A percentile compares a stretch with the other conserved stretches of the same genome.
Evolutionary conservation across 345 rosid genomes (phyloP).

Genomic region (Psidium guajava): DNA sequence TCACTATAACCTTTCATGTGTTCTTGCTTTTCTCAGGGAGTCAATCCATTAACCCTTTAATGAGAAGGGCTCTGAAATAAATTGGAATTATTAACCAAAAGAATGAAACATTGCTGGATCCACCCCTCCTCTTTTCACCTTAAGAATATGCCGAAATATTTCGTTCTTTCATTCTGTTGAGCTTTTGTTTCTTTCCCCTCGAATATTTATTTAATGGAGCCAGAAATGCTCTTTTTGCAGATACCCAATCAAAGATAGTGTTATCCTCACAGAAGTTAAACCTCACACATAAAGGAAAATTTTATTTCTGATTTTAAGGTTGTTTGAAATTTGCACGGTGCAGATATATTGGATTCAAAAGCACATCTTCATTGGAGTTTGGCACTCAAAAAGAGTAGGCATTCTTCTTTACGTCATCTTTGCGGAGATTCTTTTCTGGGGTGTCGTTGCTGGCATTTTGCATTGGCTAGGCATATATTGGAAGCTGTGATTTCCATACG

Average conservation of each 20-base stretch:
- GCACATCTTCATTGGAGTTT: constrained; percentile 45
- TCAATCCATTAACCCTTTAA: not conserved
- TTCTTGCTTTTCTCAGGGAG: not conserved
- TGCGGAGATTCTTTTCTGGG: constrained; percentile 74
- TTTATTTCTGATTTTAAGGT: not conserved
- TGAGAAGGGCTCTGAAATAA: not conserved
- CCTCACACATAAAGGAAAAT: not conserved
- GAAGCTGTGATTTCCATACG: constrained; percentile 41
- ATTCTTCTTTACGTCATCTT: constrained; percentile 61
- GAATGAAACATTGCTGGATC: not conserved
- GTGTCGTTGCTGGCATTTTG: constrained; percentile 39
- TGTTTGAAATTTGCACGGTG: not conserved
- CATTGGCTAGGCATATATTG: constrained; percentile 47
- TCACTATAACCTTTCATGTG: not conserved
- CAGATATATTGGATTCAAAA: constrained; percentile 68
- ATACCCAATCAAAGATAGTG: not conserved
- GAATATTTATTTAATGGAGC: not conserved
- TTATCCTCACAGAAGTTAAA: not conserved
- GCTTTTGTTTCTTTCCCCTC: not conserved
- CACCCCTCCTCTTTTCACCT: not conserved
- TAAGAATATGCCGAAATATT: not conserved
- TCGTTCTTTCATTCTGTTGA: not conserved
- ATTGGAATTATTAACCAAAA: not conserved
- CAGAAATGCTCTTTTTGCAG: not conserved
- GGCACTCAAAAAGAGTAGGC: constrained; percentile 56